Percentiles rank a stretch among this genome's conserved stretches.
Conservation (phyloP, 257 asterid species). For the Agastache rugosa region DNA sequence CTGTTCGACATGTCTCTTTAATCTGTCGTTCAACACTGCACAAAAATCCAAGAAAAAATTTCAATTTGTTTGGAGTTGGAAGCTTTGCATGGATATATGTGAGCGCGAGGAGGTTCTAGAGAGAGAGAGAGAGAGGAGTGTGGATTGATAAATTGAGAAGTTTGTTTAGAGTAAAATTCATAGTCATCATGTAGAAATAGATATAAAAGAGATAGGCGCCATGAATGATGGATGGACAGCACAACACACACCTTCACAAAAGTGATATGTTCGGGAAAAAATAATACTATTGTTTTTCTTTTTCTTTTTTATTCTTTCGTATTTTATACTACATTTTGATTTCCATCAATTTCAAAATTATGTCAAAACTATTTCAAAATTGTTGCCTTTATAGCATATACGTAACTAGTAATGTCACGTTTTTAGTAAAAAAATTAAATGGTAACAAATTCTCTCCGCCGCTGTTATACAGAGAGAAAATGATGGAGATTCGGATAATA, state of each 20-base stretch:
- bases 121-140: background rate
- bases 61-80: background rate
- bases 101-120: slow-evolving; percentile 28
- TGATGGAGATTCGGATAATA: too few species aligned
- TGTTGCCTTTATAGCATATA: too few species aligned
- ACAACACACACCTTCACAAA: slow-evolving; percentile 11
- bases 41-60: background rate
- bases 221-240: slow-evolving; percentile 4
- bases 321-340: too few species aligned
- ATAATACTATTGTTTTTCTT: too few species aligned
- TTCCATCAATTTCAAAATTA: too few species aligned
- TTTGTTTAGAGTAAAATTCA: background rate
- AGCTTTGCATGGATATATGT: slow-evolving; percentile 6
- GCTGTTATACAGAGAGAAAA: too few species aligned
- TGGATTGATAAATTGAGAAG: slow-evolving; percentile 11
- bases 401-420: too few species aligned
- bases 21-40: background rate
- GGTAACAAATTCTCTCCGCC: too few species aligned
- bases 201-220: background rate
- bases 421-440: too few species aligned
- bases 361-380: too few species aligned
- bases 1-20: slow-evolving; percentile 36
- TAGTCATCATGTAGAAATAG: too few species aligned
- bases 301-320: background rate
- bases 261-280: too few species aligned